These are phyloP conservation scores for Cyclotella choctawhatcheeana DNA, from an alignment of 108 stramenopile species.

Conservation along the genomic window DNA sequence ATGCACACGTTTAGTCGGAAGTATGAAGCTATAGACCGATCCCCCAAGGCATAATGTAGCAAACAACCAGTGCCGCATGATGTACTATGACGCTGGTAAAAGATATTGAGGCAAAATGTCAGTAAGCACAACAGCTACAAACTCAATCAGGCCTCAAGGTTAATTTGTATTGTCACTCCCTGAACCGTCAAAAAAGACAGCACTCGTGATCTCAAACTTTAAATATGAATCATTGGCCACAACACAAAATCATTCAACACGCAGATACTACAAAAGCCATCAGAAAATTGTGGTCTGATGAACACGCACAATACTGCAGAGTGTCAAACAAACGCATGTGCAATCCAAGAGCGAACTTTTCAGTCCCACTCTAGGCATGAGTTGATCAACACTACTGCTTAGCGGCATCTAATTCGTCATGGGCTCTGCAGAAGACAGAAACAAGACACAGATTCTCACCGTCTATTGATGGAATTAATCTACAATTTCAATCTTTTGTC, in stretches of 20 bases:
- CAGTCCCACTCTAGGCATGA: slow-evolving; percentile 36
- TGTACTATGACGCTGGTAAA: too few species aligned
- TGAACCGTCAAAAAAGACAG: background rate
- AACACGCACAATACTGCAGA: slow-evolving; percentile 44
- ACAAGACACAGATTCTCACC: background rate
- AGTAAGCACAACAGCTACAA: background rate
- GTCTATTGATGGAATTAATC: too few species aligned
- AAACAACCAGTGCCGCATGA: background rate
- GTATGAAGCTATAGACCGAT: background rate
- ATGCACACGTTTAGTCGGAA: background rate
- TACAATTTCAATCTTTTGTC: too few species aligned
- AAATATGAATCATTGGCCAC: slow-evolving; percentile 51
- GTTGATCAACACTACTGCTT: slow-evolving; percentile 25
- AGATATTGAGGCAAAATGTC: background rate
- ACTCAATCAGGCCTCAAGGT: slow-evolving; percentile 4
- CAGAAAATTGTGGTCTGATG: slow-evolving; percentile 65
- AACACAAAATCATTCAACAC: slow-evolving; percentile 2
- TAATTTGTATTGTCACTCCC: slow-evolving; percentile 35
- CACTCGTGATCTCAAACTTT: slow-evolving; percentile 60
- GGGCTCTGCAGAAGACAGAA: slow-evolving; percentile 9
- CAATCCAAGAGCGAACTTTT: slow-evolving; percentile 39
- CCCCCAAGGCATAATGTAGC: background rate
- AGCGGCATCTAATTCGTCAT: slow-evolving; percentile 55
- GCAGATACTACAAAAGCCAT: slow-evolving; percentile 44
- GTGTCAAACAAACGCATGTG: slow-evolving; percentile 13